A percentile compares a stretch with the other conserved stretches of the same genome.
Evolutionary conservation across 257 asterid species (phyloP).

Genomic region (Buddleja alternifolia): DNA sequence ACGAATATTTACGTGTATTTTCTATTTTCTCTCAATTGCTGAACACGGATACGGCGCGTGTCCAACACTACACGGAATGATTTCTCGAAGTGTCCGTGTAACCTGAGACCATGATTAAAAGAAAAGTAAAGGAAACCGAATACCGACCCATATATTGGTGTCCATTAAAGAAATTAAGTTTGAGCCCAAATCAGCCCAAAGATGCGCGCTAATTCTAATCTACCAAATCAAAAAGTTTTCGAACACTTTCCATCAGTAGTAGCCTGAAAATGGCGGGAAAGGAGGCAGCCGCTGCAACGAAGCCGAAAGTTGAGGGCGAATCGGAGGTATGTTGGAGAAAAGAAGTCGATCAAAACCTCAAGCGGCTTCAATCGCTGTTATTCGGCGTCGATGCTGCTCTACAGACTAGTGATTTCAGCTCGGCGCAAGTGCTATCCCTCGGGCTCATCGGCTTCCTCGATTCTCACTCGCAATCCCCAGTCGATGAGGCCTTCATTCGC

Average conservation of each 20-base stretch:
- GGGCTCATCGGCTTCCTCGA: conserved; percentile 93
- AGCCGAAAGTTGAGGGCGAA: conserved; percentile 41
- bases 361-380: conserved; percentile 83
- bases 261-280: conserved; percentile 76
- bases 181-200: conserved; percentile 17
- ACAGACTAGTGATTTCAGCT: conserved; percentile 69
- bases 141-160: too few relatives aligned
- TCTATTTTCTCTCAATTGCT: too few relatives aligned
- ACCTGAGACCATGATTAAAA: too few relatives aligned
- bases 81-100: too few relatives aligned
- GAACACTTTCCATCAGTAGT: background rate
- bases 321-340: conserved; percentile 75
- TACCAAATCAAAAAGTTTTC: background rate
- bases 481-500: conserved; percentile 69
- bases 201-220: background rate
- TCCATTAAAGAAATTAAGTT: background rate
- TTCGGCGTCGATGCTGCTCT: conserved; percentile 84
- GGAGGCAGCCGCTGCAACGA: conserved; percentile 34
- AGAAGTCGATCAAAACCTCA: conserved; percentile 73
- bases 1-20: too few relatives aligned
- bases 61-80: too few relatives aligned
- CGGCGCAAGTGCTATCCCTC: conserved; percentile 72
- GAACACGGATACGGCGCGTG: too few relatives aligned
- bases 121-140: too few relatives aligned
- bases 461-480: conserved; percentile 64